A percentile compares a stretch with the other conserved stretches of the same genome.
Evolutionary conservation across 228 moss, liverwort and hornwort genomes (phyloP).

Genomic region (Sphagnum fallax): DNA sequence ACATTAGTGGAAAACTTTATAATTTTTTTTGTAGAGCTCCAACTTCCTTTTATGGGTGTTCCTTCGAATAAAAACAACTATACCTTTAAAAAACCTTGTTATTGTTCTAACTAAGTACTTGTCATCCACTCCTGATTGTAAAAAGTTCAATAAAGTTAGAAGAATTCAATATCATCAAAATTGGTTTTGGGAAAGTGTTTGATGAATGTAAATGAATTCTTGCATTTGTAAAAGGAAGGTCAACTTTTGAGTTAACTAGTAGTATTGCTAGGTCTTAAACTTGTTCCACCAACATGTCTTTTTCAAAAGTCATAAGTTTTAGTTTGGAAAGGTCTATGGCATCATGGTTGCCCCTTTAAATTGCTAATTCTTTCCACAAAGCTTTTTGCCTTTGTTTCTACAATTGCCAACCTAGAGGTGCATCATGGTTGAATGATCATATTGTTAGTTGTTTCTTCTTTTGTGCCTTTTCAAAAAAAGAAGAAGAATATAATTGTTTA

Average conservation of each 20-base stretch:
- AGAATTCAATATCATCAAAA: background rate
- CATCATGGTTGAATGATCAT: conserved; percentile 56
- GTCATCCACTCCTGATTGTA: background rate
- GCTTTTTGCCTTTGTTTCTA: conserved; percentile 90
- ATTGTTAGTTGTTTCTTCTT: background rate
- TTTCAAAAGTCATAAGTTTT: conserved; percentile 70
- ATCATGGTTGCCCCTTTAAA: conserved; percentile 39
- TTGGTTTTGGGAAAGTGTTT: background rate
- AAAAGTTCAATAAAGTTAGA: background rate
- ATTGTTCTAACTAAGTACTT: conserved; percentile 57
- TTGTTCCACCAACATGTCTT: conserved; percentile 96
- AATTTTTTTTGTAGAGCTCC: conserved; percentile 64
- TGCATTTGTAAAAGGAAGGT: background rate
- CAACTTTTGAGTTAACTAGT: conserved; percentile 22
- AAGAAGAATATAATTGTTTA: background rate
- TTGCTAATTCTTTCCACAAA: conserved; percentile 72
- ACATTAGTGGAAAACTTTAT: conserved; percentile 65
- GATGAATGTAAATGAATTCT: no score
- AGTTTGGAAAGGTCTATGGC: conserved; percentile 63
- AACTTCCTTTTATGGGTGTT: conserved; percentile 90
- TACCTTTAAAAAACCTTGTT: conserved; percentile 91
- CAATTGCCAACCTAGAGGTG: conserved; percentile 97
- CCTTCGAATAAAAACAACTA: conserved; percentile 92
- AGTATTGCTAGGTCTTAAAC: conserved; percentile 69
- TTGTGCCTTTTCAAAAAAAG: background rate